These are phyloP conservation scores for Xylaria intraflava DNA, from an alignment of 495 filamentous ascomycete species.

Conservation along the genomic window DNA sequence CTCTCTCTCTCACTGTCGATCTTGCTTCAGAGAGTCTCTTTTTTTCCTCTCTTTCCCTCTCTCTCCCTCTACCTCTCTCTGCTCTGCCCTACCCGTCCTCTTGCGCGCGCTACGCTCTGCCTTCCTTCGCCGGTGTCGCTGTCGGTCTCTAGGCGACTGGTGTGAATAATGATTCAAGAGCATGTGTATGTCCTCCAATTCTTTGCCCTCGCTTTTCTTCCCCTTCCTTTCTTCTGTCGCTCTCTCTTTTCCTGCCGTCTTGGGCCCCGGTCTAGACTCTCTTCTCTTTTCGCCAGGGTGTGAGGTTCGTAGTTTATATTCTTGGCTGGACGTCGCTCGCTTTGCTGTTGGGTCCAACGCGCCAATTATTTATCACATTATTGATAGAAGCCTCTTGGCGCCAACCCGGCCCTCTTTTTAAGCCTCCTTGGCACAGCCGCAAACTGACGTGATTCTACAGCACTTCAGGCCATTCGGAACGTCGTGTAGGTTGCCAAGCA, in stretches of 20 bases:
- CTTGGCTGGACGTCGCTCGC: slow-evolving; percentile 20
- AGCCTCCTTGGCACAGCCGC: slow-evolving; percentile 26
- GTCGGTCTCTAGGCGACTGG: slow-evolving; percentile 25
- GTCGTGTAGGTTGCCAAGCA: slow-evolving; percentile 32
- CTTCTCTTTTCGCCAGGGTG: not conserved
- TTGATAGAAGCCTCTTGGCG: slow-evolving; percentile 17
- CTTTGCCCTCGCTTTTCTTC: slow-evolving; percentile 6
- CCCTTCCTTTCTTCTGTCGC: not conserved
- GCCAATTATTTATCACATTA: slow-evolving; percentile 21
- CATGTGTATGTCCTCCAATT: slow-evolving; percentile 30
- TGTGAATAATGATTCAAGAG: slow-evolving; percentile 29
- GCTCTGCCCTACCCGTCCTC: slow-evolving; percentile 1
- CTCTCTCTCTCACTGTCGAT: not conserved
- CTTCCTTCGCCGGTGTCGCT: slow-evolving; percentile 9
- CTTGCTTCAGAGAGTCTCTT: not conserved
- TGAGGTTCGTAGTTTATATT: slow-evolving; percentile 8
- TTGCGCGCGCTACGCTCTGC: not conserved
- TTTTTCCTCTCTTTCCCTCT: slow-evolving; percentile 11
- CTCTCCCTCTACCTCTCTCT: not conserved
- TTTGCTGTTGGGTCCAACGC: not conserved
- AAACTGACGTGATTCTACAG: slow-evolving; percentile 28
- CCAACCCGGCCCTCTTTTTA: slow-evolving; percentile 17
- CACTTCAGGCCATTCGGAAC: slow-evolving; percentile 32
- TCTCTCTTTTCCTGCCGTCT: not conserved
- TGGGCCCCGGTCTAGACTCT: not conserved